Evolutionary conservation across 257 asterid genomes (phyloP).

Genomic region (Sherardia arvensis): DNA sequence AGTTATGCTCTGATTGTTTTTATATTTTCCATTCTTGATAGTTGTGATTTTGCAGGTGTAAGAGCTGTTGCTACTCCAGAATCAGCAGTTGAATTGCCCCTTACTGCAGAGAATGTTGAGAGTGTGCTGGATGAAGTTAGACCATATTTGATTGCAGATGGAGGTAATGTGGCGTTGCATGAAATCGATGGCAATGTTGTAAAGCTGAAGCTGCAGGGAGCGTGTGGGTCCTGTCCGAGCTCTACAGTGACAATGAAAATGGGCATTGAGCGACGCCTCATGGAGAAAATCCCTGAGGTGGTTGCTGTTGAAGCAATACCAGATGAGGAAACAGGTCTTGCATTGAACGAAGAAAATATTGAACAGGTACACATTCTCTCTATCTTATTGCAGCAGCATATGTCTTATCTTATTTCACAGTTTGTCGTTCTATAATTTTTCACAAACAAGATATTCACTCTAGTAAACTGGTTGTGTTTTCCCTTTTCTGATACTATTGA

Average conservation of each 20-base stretch:
- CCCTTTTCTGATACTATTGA: background rate
- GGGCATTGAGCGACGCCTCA: slow-evolving; percentile 89
- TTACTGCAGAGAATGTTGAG: slow-evolving; percentile 88
- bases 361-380: slow-evolving; percentile 51
- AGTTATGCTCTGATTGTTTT: background rate
- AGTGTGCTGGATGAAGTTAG: slow-evolving; percentile 81
- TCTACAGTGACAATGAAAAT: slow-evolving; percentile 74
- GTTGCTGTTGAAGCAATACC: slow-evolving; percentile 88
- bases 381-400: background rate
- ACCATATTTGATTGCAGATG: slow-evolving; percentile 91
- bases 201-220: slow-evolving; percentile 85
- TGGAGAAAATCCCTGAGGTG: slow-evolving; percentile 92
- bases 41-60: slow-evolving; percentile 30
- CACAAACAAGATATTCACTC: background rate
- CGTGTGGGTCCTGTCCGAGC: slow-evolving; percentile 99
- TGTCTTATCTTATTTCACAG: background rate
- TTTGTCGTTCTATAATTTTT: background rate
- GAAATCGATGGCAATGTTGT: slow-evolving; percentile 93
- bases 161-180: slow-evolving; percentile 92
- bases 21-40: background rate
- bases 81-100: slow-evolving; percentile 61
- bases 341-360: slow-evolving; percentile 82
- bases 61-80: slow-evolving; percentile 72
- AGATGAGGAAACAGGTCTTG: slow-evolving; percentile 97
- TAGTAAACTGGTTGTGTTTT: background rate